Evolutionary conservation across 345 rosid species (phyloP).

Genomic region (Ceriops decandra): DNA sequence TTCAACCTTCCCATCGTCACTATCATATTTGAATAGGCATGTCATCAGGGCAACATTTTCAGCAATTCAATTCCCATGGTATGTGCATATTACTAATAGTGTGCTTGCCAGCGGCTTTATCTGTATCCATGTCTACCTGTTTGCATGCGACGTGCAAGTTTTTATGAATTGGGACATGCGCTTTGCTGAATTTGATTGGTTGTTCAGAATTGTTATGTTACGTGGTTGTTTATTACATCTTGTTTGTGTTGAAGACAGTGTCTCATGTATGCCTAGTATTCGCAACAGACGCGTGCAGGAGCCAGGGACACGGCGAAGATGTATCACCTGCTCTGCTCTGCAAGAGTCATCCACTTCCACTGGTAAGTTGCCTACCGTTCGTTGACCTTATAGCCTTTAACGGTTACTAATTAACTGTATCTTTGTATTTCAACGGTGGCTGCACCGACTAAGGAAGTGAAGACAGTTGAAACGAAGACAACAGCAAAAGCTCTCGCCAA

Average conservation of each 20-base stretch:
- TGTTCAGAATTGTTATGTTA: no score
- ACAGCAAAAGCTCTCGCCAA: conserved; percentile 57
- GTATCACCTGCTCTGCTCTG: conserved; percentile 51
- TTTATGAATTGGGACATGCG: no score
- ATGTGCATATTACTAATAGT: conserved; percentile 3
- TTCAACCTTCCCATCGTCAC: conserved; percentile 42
- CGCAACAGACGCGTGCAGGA: conserved; percentile 41
- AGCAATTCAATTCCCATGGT: conserved; percentile 41
- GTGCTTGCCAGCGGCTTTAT: no score
- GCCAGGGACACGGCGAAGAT: conserved; percentile 28
- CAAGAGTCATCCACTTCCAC: conserved; percentile 77
- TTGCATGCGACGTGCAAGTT: no score
- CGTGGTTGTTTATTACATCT: neutral
- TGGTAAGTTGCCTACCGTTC: conserved; percentile 22
- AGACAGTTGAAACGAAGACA: conserved; percentile 30
- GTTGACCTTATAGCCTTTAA: neutral
- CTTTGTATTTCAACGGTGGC: conserved; percentile 27
- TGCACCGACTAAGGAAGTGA: conserved; percentile 43
- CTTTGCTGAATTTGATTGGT: no score
- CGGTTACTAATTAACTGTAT: neutral
- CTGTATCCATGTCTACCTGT: no score
- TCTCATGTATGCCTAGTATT: neutral
- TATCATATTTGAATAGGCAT: conserved; percentile 34
- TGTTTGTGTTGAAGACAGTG: neutral
- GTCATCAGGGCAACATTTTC: conserved; percentile 24